These are phyloP conservation scores for Trypanosoma melophagium DNA, from an alignment of 208 protist genomes.

Conservation along the genomic window DNA sequence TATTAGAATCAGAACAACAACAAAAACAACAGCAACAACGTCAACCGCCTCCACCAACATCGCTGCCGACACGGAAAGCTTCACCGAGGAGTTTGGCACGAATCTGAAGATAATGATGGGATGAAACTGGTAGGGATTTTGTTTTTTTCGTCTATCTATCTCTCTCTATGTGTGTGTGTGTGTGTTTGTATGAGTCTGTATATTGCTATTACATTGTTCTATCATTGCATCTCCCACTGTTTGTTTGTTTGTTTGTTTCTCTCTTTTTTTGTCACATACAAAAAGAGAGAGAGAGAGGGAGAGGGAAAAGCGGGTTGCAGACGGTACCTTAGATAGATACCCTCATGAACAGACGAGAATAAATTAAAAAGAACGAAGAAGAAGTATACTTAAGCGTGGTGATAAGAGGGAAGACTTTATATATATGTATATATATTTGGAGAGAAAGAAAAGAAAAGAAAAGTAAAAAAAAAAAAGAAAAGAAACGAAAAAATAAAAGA, in stretches of 20 bases:
- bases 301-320: not conserved
- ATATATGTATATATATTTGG: no score
- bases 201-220: not conserved
- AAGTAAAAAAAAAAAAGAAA: not conserved
- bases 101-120: not conserved
- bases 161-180: not conserved
- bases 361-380: not conserved
- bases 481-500: not conserved
- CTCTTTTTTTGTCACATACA: not conserved
- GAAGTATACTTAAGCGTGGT: not conserved
- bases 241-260: not conserved
- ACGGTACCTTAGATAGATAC: no score
- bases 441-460: no score
- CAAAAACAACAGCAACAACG: not conserved
- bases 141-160: no score
- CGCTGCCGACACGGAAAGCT: not conserved
- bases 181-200: constrained; percentile 1
- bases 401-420: no score
- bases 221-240: not conserved
- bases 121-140: not conserved
- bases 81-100: not conserved
- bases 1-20: no score
- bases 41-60: constrained; percentile 8
- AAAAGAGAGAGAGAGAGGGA: not conserved
- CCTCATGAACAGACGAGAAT: no score